Conservation (phyloP, 768 basidiomycete species). For the Neoboletus brunneissimus region DNA sequence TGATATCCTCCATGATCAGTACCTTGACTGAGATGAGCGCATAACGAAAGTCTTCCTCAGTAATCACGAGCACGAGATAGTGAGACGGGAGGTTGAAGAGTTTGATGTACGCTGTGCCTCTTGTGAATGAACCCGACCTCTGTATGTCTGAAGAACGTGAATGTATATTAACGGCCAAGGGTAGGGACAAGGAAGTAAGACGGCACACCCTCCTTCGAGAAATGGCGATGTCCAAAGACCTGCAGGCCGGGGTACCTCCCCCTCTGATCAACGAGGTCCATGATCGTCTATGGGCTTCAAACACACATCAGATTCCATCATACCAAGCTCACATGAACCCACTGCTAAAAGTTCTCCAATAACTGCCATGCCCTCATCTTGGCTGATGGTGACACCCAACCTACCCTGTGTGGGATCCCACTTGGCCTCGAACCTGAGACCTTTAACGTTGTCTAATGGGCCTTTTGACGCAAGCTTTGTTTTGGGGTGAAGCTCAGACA, state of each 20-base stretch:
- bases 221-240: constrained; percentile 66
- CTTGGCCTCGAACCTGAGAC: constrained; percentile 59
- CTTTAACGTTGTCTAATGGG: constrained; percentile 76
- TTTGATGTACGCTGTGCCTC: constrained; percentile 71
- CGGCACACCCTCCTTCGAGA: constrained; percentile 56
- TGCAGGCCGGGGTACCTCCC: constrained; percentile 82
- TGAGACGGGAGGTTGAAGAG: constrained; percentile 74
- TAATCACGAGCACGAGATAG: constrained; percentile 82
- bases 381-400: constrained; percentile 55
- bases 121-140: constrained; percentile 65
- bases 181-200: constrained; percentile 1
- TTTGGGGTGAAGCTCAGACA: constrained; percentile 62
- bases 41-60: constrained; percentile 73
- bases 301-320: background rate
- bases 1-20: constrained; percentile 71
- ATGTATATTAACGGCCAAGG: background rate
- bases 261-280: constrained; percentile 80
- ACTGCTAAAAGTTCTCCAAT: constrained; percentile 54
- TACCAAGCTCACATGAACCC: constrained; percentile 26
- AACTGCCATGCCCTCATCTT: constrained; percentile 43
- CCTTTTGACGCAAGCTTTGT: constrained; percentile 53
- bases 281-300: constrained; percentile 63
- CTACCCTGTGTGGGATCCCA: constrained; percentile 78
- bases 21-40: constrained; percentile 72
- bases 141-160: constrained; percentile 48